Base-by-base conservation (phyloP, 768 basidiomycete species). In the Galerina marginata region DNA sequence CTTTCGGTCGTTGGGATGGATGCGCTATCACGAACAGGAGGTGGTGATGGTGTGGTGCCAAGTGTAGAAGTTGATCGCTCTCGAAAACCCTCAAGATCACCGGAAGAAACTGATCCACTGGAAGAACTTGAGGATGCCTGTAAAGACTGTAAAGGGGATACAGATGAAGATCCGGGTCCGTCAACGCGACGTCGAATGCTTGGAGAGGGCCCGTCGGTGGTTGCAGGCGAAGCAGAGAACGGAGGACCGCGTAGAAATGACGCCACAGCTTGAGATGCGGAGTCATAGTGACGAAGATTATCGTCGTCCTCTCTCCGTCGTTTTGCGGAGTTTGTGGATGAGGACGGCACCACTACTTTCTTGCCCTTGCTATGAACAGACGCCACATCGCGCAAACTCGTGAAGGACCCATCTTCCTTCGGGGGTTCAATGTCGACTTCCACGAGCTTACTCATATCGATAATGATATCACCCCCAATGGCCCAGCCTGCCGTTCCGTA, bases 401-500 rank as follows among this genome's bases (percentile, higher is more conserved):
- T 88, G 71, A 82, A 92, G 5, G 83, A 79, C 12, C 81, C 85
- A 44, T 81, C 81, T 10, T 63, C 67, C 11, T 71, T 74, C 15
- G 90, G 90, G 6, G 79, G 67, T 68, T 91, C 90, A 55, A 94
- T 86, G 36, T 87, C 83, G 40, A 91, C 78, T 39, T 89, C 87
- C 54, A 79, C 78, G 51, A 97, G 76, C 65, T 81, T 84, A 67
- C 81, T 84, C 49, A 96, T 75, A 75, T 96, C 95, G 65, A 96
- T 74, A 68, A 96, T 87, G 58, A 96, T 79, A 67, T 96, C 90
- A 39, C 95, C 95, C 14, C 87, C 87, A 55, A 96, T 85, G 49
- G 92, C 86, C 91, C 93, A 94, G 1, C 93, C 95, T 9, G 89
- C 92, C 1, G 92, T 95, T 6, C 94, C 95, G 69, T 91, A 95